Evolutionary conservation across 169 alveolate genomes (phyloP).

Genomic region (Plasmodium gallinaceum): DNA sequence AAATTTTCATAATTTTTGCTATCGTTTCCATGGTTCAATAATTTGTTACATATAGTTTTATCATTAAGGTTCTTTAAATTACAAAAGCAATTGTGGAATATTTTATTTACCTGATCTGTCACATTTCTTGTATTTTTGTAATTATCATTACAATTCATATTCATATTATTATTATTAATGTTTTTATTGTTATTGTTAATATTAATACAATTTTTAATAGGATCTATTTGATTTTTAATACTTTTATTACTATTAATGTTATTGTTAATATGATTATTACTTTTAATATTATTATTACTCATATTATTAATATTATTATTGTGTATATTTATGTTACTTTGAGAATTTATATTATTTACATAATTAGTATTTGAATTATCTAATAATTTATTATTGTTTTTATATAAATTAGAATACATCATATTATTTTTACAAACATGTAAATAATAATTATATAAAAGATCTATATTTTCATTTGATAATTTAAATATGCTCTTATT

Average conservation of each 20-base stretch:
- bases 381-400: background rate
- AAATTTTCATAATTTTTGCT: background rate
- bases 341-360: background rate
- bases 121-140: constrained; percentile 3
- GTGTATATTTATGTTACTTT: background rate
- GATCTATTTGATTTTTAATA: background rate
- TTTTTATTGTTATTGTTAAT: background rate
- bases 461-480: constrained; percentile 32
- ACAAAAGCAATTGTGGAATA: constrained; percentile 34
- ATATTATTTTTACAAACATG: constrained; percentile 24
- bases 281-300: background rate
- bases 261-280: background rate
- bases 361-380: constrained; percentile 1
- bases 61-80: constrained; percentile 22
- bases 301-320: background rate
- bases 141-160: constrained; percentile 1
- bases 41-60: background rate
- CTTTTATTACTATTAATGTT: constrained; percentile 1
- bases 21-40: constrained; percentile 10
- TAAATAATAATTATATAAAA: constrained; percentile 19
- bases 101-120: constrained; percentile 34
- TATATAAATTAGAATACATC: background rate
- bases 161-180: background rate
- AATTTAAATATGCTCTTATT: background rate
- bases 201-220: background rate